Evolutionary conservation across 2,329 filamentous ascomycete genomes (phyloP).

Genomic region (Pezicula radicicola): DNA sequence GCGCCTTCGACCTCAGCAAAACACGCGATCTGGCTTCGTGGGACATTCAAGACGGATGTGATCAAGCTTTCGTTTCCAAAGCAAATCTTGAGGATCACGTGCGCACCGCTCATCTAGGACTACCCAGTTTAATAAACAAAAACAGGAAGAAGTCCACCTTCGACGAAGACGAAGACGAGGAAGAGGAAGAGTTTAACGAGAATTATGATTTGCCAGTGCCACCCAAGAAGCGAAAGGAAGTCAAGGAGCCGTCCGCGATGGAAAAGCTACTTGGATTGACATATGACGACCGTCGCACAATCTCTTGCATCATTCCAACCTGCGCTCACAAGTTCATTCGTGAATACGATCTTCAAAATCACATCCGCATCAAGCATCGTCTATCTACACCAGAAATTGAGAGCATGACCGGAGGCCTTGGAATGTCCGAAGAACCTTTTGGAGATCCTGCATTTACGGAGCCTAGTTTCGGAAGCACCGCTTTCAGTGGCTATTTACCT

Average conservation of each 20-base stretch:
- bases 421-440: not conserved
- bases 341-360: conserved; percentile 54
- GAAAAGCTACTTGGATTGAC: conserved; percentile 53
- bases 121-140: conserved; percentile 37
- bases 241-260: conserved; percentile 26
- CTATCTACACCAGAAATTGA: conserved; percentile 1
- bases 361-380: conserved; percentile 45
- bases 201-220: not conserved
- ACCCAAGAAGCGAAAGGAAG: conserved; percentile 7
- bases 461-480: not conserved
- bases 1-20: conserved; percentile 57
- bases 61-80: conserved; percentile 73
- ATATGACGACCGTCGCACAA: conserved; percentile 44
- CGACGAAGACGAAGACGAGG: conserved; percentile 8
- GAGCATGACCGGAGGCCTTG: not conserved
- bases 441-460: not conserved
- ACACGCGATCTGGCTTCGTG: conserved; percentile 61
- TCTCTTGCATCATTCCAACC: conserved; percentile 45
- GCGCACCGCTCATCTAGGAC: conserved; percentile 74
- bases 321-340: conserved; percentile 55
- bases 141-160: conserved; percentile 33
- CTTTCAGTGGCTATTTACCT: too few relatives aligned
- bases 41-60: conserved; percentile 67
- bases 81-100: conserved; percentile 80
- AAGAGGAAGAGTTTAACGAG: conserved; percentile 9